A percentile compares a stretch with the other conserved stretches of the same genome.
These are phyloP conservation scores for Diutina catenulata DNA, from an alignment of 1,139 yeast species.

Conservation along the genomic window DNA sequence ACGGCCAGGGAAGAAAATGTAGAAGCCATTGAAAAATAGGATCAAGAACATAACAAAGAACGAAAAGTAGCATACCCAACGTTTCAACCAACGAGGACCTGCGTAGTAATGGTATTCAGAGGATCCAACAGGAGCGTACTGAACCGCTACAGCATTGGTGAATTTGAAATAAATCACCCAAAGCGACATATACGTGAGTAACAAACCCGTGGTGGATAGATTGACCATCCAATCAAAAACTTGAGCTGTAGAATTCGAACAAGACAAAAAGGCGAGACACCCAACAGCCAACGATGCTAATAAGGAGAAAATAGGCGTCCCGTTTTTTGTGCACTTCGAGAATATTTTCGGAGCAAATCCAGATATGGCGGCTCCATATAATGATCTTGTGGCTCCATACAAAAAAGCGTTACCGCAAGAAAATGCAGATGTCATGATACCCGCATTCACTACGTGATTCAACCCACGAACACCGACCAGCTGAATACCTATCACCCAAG, in stretches of 20 bases:
- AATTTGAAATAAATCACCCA: conserved; percentile 34
- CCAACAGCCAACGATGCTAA: conserved; percentile 13
- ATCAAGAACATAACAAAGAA: conserved; percentile 16
- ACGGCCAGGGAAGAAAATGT: conserved; percentile 25
- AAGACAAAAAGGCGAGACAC: conserved; percentile 21
- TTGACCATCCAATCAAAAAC: conserved; percentile 29
- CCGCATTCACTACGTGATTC: conserved; percentile 24
- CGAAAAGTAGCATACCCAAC: conserved; percentile 24
- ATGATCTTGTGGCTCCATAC: conserved; percentile 24
- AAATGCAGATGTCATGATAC: conserved; percentile 25
- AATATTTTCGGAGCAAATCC: conserved; percentile 26
- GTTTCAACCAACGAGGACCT: conserved; percentile 19
- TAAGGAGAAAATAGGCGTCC: conserved; percentile 25
- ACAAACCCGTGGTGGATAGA: conserved; percentile 38
- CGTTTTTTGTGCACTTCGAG: conserved; percentile 21
- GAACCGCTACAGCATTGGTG: conserved; percentile 21
- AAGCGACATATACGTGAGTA: conserved; percentile 41
- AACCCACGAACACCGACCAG: conserved; percentile 25
- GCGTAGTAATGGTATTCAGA: conserved; percentile 15
- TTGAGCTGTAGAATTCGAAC: conserved; percentile 15
- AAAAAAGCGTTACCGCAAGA: conserved; percentile 28
- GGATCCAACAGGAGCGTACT: conserved; percentile 19
- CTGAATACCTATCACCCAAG: conserved; percentile 29
- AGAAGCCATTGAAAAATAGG: conserved; percentile 27
- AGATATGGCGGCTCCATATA: conserved; percentile 24